Evolutionary conservation across 805 yeast genomes (phyloP).

Genomic region (Kuraishia cidri): DNA sequence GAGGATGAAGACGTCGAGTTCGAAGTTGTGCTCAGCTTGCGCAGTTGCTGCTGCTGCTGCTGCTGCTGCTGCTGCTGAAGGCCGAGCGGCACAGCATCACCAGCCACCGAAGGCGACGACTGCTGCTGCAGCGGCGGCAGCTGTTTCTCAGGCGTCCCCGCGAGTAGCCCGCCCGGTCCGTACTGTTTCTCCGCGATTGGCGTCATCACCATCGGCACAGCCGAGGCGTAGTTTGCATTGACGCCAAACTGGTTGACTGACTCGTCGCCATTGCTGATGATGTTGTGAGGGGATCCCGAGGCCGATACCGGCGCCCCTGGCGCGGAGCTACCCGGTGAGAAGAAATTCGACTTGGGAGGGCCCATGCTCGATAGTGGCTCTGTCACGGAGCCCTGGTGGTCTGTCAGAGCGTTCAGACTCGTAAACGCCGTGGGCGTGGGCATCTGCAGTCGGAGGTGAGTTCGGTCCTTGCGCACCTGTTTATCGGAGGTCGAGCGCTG

Average conservation of each 20-base stretch:
- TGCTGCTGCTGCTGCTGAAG: neutral
- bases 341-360: too few relatives aligned
- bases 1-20: neutral
- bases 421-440: constrained; percentile 60
- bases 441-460: constrained; percentile 62
- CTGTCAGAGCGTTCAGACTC: too few relatives aligned
- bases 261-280: constrained; percentile 1
- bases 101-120: constrained; percentile 1
- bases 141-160: neutral
- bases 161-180: too few relatives aligned
- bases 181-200: constrained; percentile 61
- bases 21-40: neutral
- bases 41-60: neutral
- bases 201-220: constrained; percentile 63
- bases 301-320: too few relatives aligned
- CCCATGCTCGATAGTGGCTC: too few relatives aligned
- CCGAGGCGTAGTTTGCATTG: constrained; percentile 38
- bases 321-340: too few relatives aligned
- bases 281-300: neutral
- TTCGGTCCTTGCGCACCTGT: too few relatives aligned
- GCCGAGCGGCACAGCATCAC: neutral
- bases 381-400: too few relatives aligned
- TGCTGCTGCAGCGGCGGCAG: neutral
- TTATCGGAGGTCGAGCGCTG: too few relatives aligned
- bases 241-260: constrained; percentile 61